Base-by-base conservation (phyloP, 352 stramenopile genomes). In the Globisporangium echinulatum region DNA sequence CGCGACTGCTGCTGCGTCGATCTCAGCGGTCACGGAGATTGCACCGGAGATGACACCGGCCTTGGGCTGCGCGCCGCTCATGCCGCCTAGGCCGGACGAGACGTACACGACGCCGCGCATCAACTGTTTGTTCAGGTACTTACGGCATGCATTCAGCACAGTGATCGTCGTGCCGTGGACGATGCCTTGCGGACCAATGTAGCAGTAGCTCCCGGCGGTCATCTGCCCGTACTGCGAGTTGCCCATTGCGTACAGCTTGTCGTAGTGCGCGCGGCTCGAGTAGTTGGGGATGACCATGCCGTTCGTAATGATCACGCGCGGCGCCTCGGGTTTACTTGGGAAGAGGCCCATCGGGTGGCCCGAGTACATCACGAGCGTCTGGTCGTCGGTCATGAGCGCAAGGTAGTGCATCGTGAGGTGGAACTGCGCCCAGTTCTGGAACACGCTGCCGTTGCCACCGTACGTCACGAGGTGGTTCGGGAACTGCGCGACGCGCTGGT, bases 221-320 rank as follows among this genome's bases (percentile, higher is more conserved):
- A 95, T 96, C 66, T 96, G 87, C 15, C 88, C 88, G 63, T 94
- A 96, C 67, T 91, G 77, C 47, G 82, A 90, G 57, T 89, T 88
- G 60, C 86, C 87, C 69, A 91, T 79, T 46, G 87, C 87, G 58
- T 96, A 95, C 54, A 91, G 73, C 70, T 91, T 90, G 69, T 96
- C 85, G 72, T 94, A 94, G 69, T 89, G 86, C 39, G 85, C 82
- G 53, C 83, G 81, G 7, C 75, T 86, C 52, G 77, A 92, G 72
- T 95, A 95, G 77, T 96, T 95, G 39, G 87, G 87, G 66, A 96
- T 92, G 73, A 96, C 87, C 58, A 96, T 87, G 51, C 87, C 87
- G 64, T 96, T 96, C 13, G 87, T 96, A 37, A 96, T 77, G 44
- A 96, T 81, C 64, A 96, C 82, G 49, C 87, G 76, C 38, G 87